Conservation (phyloP, 2,329 filamentous ascomycete genomes). For the Mycosphaerella arachidis region DNA sequence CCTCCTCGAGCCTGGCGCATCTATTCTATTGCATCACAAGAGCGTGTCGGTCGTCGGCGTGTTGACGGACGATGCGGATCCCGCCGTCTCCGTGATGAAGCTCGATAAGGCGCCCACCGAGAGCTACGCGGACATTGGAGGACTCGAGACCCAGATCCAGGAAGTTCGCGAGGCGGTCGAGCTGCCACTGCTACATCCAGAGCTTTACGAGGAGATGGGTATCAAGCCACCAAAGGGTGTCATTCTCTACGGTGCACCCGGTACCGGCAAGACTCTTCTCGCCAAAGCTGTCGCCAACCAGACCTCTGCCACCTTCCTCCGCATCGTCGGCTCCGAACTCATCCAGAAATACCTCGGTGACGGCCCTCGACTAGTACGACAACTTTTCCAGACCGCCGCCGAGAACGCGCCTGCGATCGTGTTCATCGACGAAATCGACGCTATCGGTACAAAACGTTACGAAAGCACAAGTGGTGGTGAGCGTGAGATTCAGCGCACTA, state of each 20-base stretch:
- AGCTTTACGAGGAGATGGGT: slow-evolving; percentile 99
- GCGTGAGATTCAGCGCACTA: slow-evolving; percentile 94
- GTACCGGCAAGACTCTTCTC: slow-evolving; percentile 92
- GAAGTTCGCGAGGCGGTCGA: slow-evolving; percentile 97
- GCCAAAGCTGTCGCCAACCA: slow-evolving; percentile 98
- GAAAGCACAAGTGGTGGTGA: slow-evolving; percentile 96
- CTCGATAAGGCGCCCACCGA: slow-evolving; percentile 97
- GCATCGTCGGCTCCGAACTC: slow-evolving; percentile 93
- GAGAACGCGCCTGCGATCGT: slow-evolving; percentile 97
- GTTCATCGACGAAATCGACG: slow-evolving; percentile 99
- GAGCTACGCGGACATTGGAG: slow-evolving; percentile 97
- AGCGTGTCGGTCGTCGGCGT: slow-evolving; percentile 97
- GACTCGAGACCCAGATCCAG: slow-evolving; percentile 90
- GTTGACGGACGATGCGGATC: slow-evolving; percentile 91
- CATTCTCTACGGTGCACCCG: slow-evolving; percentile 94
- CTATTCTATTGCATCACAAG: slow-evolving; percentile 94
- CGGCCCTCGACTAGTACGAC: slow-evolving; percentile 86
- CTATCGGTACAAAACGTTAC: slow-evolving; percentile 97
- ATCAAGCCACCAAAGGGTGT: slow-evolving; percentile 99
- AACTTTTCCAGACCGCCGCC: slow-evolving; percentile 92
- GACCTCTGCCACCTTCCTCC: slow-evolving; percentile 96
- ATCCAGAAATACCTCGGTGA: slow-evolving; percentile 99
- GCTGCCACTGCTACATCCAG: slow-evolving; percentile 86
- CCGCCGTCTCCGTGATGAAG: slow-evolving; percentile 97
- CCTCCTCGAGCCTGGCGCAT: slow-evolving; percentile 89